Percentiles rank a stretch among this genome's conserved stretches.
These are phyloP conservation scores for Pulveroboletus ravenelii DNA, from an alignment of 768 basidiomycete genomes.

Conservation along the genomic window DNA sequence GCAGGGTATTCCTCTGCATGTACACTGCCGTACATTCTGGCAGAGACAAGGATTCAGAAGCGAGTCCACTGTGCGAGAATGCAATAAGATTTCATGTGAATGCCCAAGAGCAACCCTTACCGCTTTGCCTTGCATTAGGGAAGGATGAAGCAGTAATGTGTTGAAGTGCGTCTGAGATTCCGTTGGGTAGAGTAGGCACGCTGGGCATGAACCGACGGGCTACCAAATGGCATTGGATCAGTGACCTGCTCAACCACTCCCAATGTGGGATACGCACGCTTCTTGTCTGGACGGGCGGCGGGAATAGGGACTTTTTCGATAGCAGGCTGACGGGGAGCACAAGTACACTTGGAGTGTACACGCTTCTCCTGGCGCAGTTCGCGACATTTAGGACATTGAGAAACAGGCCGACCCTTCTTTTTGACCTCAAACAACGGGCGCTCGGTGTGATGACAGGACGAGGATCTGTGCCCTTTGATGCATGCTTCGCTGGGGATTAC, in stretches of 20 bases:
- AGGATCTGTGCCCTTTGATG: conserved; percentile 92
- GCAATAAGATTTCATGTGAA: background rate
- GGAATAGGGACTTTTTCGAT: conserved; percentile 31
- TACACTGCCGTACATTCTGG: conserved; percentile 50
- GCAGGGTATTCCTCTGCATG: conserved; percentile 33
- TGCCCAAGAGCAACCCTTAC: conserved; percentile 26
- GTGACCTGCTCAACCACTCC: conserved; percentile 13
- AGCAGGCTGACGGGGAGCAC: conserved; percentile 39
- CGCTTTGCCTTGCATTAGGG: conserved; percentile 47
- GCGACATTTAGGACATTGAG: conserved; percentile 84
- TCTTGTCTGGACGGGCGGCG: conserved; percentile 30
- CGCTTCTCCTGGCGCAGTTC: conserved; percentile 75
- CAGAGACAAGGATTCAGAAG: conserved; percentile 65
- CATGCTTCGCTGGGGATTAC: conserved; percentile 67
- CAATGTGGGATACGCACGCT: conserved; percentile 22
- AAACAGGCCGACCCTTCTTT: conserved; percentile 88
- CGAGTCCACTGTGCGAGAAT: conserved; percentile 44
- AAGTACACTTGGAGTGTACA: conserved; percentile 80
- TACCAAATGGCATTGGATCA: conserved; percentile 23
- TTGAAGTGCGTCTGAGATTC: conserved; percentile 52
- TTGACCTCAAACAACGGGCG: conserved; percentile 90
- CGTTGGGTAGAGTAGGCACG: conserved; percentile 68
- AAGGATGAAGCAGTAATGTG: conserved; percentile 26
- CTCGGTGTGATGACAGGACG: conserved; percentile 80
- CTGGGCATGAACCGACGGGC: conserved; percentile 69